Conservation (phyloP, 2,329 filamentous ascomycete genomes). For the Cladosporium sp. region DNA sequence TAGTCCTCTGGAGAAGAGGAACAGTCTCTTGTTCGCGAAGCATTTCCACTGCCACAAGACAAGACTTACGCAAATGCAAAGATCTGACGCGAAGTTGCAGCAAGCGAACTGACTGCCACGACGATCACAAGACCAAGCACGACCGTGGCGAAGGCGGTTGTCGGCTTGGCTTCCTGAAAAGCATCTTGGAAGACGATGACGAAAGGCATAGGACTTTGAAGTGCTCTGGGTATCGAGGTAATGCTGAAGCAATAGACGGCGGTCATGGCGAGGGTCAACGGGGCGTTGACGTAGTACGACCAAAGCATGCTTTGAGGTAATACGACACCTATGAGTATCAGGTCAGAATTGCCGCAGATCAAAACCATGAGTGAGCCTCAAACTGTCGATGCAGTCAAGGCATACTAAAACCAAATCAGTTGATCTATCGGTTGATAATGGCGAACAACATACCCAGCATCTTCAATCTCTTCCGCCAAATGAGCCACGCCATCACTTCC, state of each 20-base stretch:
- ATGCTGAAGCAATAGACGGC: conserved; percentile 22
- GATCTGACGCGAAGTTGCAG: conserved; percentile 1
- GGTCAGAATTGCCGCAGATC: no score
- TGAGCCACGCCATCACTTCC: conserved; percentile 28
- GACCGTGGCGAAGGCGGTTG: conserved; percentile 20
- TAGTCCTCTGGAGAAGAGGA: no score
- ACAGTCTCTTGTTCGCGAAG: no score
- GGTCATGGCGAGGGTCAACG: conserved; percentile 19
- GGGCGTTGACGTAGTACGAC: conserved; percentile 23
- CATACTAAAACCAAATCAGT: no score
- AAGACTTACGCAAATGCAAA: conserved; percentile 32
- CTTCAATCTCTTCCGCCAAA: conserved; percentile 29
- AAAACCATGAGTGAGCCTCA: no score
- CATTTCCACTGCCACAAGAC: no score
- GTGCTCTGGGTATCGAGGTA: conserved; percentile 14
- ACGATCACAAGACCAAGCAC: conserved; percentile 20
- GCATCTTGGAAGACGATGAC: conserved; percentile 24
- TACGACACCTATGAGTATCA: conserved; percentile 10
- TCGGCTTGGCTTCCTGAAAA: conserved; percentile 20
- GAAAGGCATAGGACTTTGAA: conserved; percentile 18
- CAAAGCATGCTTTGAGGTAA: conserved; percentile 28
- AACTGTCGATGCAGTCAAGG: no score
- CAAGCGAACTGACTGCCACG: conserved; percentile 4
- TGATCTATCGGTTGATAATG: no score
- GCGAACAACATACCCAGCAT: conserved; percentile 16